Evolutionary conservation across 1,139 yeast genomes (phyloP).

Genomic region (Arxiozyma heterogenica): DNA sequence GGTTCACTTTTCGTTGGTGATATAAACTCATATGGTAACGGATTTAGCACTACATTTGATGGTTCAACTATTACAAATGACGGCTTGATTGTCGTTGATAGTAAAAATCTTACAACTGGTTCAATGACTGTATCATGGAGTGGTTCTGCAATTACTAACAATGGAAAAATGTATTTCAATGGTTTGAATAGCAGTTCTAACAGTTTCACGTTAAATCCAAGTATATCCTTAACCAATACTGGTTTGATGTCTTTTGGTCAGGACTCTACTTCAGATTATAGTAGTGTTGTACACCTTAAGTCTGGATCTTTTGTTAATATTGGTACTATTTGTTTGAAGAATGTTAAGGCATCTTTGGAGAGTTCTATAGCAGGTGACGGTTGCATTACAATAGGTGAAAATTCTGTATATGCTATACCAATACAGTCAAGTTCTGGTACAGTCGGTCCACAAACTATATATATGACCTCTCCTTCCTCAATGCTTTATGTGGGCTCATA

Average conservation of each 20-base stretch:
- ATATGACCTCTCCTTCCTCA: too few relatives aligned
- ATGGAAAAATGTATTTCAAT: constrained; percentile 11
- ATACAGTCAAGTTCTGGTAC: too few relatives aligned
- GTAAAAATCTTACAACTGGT: constrained; percentile 8
- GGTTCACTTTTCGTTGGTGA: constrained; percentile 14
- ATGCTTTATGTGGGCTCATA: constrained; percentile 9
- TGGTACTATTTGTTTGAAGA: too few relatives aligned
- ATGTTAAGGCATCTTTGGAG: too few relatives aligned
- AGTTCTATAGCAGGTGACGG: too few relatives aligned
- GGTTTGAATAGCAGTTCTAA: constrained; percentile 5
- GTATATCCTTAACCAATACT: constrained; percentile 6
- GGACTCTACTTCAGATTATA: too few relatives aligned
- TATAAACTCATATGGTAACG: constrained; percentile 4
- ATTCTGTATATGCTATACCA: too few relatives aligned
- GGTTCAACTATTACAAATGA: constrained; percentile 8
- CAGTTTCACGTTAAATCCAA: constrained; percentile 7
- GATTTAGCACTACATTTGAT: too few relatives aligned
- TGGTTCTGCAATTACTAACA: constrained; percentile 9
- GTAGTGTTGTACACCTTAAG: too few relatives aligned
- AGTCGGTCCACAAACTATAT: too few relatives aligned
- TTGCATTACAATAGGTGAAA: too few relatives aligned
- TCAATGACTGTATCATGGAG: constrained; percentile 9
- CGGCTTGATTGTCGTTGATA: constrained; percentile 12
- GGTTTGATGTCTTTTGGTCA: constrained; percentile 12
- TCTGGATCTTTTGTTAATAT: too few relatives aligned